Evolutionary conservation across 768 basidiomycete species (phyloP), one percentile per base, ranked within the genome.

Genomic region (Rhodotorula babjevae): DNA sequence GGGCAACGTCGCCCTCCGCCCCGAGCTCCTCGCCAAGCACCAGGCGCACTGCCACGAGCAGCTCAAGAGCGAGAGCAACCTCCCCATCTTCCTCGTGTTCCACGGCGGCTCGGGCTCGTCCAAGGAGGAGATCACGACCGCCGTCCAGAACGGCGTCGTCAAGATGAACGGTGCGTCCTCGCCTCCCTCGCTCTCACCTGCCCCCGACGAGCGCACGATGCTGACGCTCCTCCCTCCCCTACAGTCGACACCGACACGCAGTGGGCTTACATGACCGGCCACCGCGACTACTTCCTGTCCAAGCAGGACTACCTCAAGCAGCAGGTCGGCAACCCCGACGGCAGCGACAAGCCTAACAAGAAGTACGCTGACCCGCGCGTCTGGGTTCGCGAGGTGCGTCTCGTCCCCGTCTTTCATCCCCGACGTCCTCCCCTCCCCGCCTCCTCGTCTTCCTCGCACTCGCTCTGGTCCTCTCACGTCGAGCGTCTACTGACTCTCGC

Each of bases 21-120:
- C 96, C 27, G 92, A 90, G 75, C 86, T 99, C 72, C 87, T 99
- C 76, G 86, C 86, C 44, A 92, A 92, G 84, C 96, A 99, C 84
- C 96, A 99, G 83, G 81, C 81, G 36, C 88, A 87, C 83, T 86
- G 89, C 61, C 84, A 84, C 79, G 79, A 86, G 81, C 87, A 94
- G 85, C 80, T 90, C 73, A 77, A 78, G 86, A 85, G 61, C 84
- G 86, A 85, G 76, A 80, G 83, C 71, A 82, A 85, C 79, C 88
- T 91, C 83, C 96, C 96, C 75, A 83, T 95, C 77, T 97, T 89
- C 87, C 91, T 98, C 73, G 96, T 98, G 82, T 99, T 98, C 93
- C 96, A 99, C 84, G 96, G 96, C 83, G 96, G 96, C 75, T 98
- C 96, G 65, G 96, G 96, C 58, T 98, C 96, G 46, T 88, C 90